phyloP scores from a whole-genome alignment of 768 basidiomycete species.

The Candolleomyces aberdarensis region DNA sequence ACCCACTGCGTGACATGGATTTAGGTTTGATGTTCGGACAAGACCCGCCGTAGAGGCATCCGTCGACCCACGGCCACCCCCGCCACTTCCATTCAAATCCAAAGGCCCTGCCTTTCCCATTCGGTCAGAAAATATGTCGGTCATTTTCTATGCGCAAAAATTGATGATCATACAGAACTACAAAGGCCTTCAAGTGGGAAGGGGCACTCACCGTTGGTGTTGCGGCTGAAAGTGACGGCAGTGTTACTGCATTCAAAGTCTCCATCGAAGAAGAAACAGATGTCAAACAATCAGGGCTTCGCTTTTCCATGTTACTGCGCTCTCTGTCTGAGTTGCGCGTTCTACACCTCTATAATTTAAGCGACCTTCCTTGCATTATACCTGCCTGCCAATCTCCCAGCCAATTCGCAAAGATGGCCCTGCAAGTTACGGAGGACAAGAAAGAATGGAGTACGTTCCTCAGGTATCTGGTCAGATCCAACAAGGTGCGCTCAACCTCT shows the following conservation, averaged over 20 bases:
- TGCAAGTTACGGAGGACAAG: conserved; percentile 3
- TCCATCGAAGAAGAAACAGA: conserved; percentile 44
- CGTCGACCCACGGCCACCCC: conserved; percentile 8
- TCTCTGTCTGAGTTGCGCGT: conserved; percentile 40
- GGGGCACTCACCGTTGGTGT: conserved; percentile 49
- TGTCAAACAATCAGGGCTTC: conserved; percentile 35
- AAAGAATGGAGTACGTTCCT: conserved; percentile 7
- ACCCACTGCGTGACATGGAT: conserved; percentile 3
- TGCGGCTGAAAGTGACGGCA: conserved; percentile 16
- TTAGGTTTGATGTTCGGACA: background rate
- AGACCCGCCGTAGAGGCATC: conserved; percentile 6
- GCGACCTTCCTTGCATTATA: conserved; percentile 45
- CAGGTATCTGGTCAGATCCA: conserved; percentile 40
- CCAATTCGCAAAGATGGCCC: conserved; percentile 49
- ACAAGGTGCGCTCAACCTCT: conserved; percentile 34
- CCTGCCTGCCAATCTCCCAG: conserved; percentile 46
- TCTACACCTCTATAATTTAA: conserved; percentile 43
- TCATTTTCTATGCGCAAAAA: background rate
- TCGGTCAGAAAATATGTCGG: conserved; percentile 3
- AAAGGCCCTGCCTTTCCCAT: background rate
- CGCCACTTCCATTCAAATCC: background rate
- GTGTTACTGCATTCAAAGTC: conserved; percentile 25
- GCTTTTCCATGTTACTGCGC: conserved; percentile 47
- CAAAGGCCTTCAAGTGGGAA: conserved; percentile 63
- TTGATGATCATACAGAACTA: background rate